Evolutionary conservation across 2,329 filamentous ascomycete genomes (phyloP).

Genomic region (Fulvia fulva): DNA sequence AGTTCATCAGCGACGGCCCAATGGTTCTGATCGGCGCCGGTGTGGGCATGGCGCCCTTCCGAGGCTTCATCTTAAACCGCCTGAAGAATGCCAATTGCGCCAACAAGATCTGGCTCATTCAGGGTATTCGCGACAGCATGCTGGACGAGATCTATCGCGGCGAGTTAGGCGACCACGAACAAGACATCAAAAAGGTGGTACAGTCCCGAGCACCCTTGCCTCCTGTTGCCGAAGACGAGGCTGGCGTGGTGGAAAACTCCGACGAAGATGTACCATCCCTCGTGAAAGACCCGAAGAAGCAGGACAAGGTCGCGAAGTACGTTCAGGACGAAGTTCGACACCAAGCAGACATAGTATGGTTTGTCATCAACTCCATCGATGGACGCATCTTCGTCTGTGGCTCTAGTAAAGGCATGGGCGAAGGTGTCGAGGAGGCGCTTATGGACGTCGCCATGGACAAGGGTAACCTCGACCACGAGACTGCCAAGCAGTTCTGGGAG

Average conservation of each 20-base stretch:
- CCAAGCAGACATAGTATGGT: constrained; percentile 97
- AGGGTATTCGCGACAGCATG: constrained; percentile 88
- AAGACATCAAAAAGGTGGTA: constrained; percentile 49
- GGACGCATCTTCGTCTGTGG: constrained; percentile 96
- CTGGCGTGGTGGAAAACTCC: constrained; percentile 43
- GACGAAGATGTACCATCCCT: constrained; percentile 39
- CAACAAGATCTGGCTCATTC: constrained; percentile 96
- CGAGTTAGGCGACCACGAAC: constrained; percentile 89
- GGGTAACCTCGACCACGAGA: constrained; percentile 76
- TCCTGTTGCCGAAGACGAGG: constrained; percentile 27
- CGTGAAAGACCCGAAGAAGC: constrained; percentile 67
- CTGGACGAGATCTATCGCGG: constrained; percentile 95
- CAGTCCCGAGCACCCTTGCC: constrained; percentile 39
- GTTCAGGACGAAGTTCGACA: constrained; percentile 91
- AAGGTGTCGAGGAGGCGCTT: constrained; percentile 84
- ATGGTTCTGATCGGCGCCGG: constrained; percentile 97
- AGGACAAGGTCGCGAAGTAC: constrained; percentile 69
- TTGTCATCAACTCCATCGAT: constrained; percentile 92
- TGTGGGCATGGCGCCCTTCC: constrained; percentile 94
- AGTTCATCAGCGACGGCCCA: constrained; percentile 89
- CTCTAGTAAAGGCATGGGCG: constrained; percentile 93
- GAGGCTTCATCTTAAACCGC: constrained; percentile 91
- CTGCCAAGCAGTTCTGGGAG: constrained; percentile 83
- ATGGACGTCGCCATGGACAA: constrained; percentile 90
- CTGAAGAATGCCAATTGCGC: constrained; percentile 92